Evolutionary conservation across 768 basidiomycete genomes (phyloP), one percentile per base, ranked within the genome.

Genomic region (Russula earlei): DNA sequence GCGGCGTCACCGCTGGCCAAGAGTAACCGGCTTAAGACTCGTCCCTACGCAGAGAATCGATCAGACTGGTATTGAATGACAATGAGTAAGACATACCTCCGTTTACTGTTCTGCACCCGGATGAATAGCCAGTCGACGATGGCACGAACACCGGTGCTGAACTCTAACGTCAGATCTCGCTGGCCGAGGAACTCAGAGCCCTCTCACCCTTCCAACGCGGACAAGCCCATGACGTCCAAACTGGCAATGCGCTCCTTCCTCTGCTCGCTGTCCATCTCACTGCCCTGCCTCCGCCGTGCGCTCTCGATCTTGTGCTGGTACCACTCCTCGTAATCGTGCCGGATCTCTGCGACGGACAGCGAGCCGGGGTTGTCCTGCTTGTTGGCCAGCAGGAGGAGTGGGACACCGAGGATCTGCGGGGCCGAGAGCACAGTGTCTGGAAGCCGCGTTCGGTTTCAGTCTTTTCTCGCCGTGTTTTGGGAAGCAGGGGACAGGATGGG

Each of bases 111-210:
- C 70, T 95, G 91, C 5, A 96, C 93, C 0, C 93, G 79, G 52
- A 94, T 82, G 67, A 95, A 95, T 25, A 98, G 66, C 94, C 94
- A 98, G 65, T 96, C 88, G 3, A 96, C 88, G 0, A 89, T 92
- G 48, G 87, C 87, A 53, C 86, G 79, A 15, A 95, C 84, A 1
- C 94, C 93, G 29, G 89, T 90, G 41, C 93, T 96, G 52, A 47
- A 24, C 29, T 24, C 43, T 37, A 38, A 11, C 11, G n/a, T 56
- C 10, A 54, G 10, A n/a, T 48, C 6, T 25, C 24, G 36, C 36
- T 6, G 14, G 19, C 19, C 3, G 7, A 5, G n/a, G 12, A 9
- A 25, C 1, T 20, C 22, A 37, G 10, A 29, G 5, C 37, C 27
- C 37, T 33, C 75, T 67, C 68, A 94, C 95, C 95, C 94, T 74